These are phyloP conservation scores for Phylloporus sp. DNA, from an alignment of 768 basidiomycete genomes.

Conservation along the genomic window DNA sequence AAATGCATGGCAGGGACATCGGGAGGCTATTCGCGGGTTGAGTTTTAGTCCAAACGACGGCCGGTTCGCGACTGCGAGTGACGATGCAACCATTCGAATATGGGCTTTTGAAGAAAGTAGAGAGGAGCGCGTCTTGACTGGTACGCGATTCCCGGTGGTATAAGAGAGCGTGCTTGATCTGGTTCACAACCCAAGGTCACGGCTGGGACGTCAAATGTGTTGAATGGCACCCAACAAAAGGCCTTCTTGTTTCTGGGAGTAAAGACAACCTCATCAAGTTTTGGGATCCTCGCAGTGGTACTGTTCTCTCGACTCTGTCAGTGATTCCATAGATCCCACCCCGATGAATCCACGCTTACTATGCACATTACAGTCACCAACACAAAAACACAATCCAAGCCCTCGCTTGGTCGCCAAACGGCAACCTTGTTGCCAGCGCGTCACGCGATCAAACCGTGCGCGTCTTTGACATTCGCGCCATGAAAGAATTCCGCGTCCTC, in stretches of 20 bases:
- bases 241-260: slow-evolving; percentile 89
- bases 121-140: slow-evolving; percentile 84
- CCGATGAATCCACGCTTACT: neutral
- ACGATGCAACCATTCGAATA: slow-evolving; percentile 90
- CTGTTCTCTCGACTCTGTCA: slow-evolving; percentile 85
- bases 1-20: slow-evolving; percentile 88
- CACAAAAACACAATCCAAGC: slow-evolving; percentile 98
- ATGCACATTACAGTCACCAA: slow-evolving; percentile 59
- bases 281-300: slow-evolving; percentile 96
- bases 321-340: slow-evolving; percentile 21
- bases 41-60: slow-evolving; percentile 91
- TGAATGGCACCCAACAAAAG: slow-evolving; percentile 98
- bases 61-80: slow-evolving; percentile 91
- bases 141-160: slow-evolving; percentile 32
- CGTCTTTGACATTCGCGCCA: slow-evolving; percentile 96
- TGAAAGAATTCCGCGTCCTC: slow-evolving; percentile 90
- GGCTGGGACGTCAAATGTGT: slow-evolving; percentile 99
- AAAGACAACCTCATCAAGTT: slow-evolving; percentile 99
- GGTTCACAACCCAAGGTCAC: slow-evolving; percentile 59
- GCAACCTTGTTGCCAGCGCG: slow-evolving; percentile 90
- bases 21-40: slow-evolving; percentile 90
- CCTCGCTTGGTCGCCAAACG: slow-evolving; percentile 89
- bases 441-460: slow-evolving; percentile 93
- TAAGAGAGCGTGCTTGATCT: neutral
- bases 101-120: slow-evolving; percentile 93